A percentile compares a stretch with the other conserved stretches of the same genome.
phyloP scores from a whole-genome alignment of 495 filamentous ascomycete genomes.

The Talaromyces liani region DNA sequence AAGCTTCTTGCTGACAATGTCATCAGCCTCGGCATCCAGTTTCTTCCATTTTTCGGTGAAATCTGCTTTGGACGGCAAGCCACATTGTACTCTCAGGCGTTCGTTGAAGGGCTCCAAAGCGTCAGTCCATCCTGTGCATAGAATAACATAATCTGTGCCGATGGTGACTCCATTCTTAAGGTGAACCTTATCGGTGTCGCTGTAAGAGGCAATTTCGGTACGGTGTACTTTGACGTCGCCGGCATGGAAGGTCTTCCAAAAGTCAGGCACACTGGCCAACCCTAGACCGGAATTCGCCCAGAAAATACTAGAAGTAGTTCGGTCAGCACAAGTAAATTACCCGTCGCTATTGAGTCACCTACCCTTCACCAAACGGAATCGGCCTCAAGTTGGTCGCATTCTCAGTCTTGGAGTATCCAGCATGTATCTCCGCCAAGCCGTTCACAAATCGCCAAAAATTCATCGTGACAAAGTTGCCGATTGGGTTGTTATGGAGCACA shows the following conservation, averaged over 20 bases:
- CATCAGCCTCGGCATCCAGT: conserved; percentile 19
- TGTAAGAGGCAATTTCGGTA: conserved; percentile 8
- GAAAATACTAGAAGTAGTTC: conserved; percentile 20
- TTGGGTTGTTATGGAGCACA: conserved; percentile 9
- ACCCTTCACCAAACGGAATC: conserved; percentile 2
- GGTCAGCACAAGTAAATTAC: neutral
- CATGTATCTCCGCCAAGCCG: neutral
- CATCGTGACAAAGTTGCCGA: conserved; percentile 4
- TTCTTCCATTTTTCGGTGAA: conserved; percentile 12
- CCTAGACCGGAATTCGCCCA: conserved; percentile 33
- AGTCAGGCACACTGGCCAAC: conserved; percentile 17
- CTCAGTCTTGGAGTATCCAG: neutral
- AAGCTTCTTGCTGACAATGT: conserved; percentile 17
- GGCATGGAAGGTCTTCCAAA: conserved; percentile 30
- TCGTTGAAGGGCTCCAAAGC: neutral
- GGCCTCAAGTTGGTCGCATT: neutral
- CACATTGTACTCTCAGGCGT: neutral
- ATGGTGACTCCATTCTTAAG: conserved; percentile 7
- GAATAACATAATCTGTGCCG: neutral
- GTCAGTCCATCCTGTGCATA: neutral
- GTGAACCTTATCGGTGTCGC: conserved; percentile 7
- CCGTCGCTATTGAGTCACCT: neutral
- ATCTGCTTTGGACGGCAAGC: neutral
- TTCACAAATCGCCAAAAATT: neutral
- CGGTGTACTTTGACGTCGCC: conserved; percentile 23